Conservation (phyloP, 2,329 filamentous ascomycete genomes). For the Neurospora crassa region DNA sequence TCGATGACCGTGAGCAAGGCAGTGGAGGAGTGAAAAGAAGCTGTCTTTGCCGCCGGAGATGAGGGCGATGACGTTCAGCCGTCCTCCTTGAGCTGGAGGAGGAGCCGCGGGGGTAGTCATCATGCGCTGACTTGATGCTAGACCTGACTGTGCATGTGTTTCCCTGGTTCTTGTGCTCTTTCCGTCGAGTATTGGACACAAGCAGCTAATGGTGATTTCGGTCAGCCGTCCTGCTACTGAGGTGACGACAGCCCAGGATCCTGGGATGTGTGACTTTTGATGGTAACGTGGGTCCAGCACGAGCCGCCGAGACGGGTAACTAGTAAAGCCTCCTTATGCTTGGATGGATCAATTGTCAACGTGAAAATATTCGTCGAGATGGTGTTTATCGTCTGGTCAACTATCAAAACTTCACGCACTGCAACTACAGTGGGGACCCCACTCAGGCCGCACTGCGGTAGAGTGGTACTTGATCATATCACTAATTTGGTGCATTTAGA, state of each 20-base stretch:
- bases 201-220: not conserved
- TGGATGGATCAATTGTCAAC: not conserved
- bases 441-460: not conserved
- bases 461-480: not conserved
- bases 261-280: not conserved
- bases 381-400: not conserved
- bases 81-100: constrained; percentile 30
- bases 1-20: constrained; percentile 72
- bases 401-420: not conserved
- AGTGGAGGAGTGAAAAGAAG: constrained; percentile 87
- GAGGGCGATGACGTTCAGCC: constrained; percentile 74
- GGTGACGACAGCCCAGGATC: not conserved
- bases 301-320: not conserved
- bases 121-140: not conserved
- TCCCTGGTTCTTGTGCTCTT: not conserved
- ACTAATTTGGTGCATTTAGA: not conserved
- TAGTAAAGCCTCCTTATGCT: not conserved
- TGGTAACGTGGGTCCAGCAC: not conserved
- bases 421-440: not conserved
- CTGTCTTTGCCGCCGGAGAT: constrained; percentile 97
- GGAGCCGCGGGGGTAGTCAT: not conserved
- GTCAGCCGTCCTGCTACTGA: not conserved
- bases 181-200: not conserved
- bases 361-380: not conserved
- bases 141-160: not conserved